phyloP scores from a whole-genome alignment of 768 basidiomycete species.

The Cubamyces lactineus region DNA sequence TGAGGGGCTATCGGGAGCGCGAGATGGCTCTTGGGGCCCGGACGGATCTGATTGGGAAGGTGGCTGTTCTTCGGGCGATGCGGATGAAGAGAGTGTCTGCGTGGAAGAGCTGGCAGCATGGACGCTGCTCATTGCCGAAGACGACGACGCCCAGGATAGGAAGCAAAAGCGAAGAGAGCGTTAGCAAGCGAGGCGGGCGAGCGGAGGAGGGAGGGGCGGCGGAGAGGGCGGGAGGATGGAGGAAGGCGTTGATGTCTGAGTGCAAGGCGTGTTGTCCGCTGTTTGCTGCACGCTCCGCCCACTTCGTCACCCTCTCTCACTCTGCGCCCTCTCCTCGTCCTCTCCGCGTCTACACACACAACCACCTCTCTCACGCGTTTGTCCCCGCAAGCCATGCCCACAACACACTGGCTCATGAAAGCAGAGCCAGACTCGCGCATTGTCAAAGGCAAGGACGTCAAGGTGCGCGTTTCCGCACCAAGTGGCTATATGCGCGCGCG shows the following conservation, averaged over 20 bases:
- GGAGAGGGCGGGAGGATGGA: constrained; percentile 20
- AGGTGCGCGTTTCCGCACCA: constrained; percentile 46
- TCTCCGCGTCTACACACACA: constrained; percentile 14
- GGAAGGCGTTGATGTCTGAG: constrained; percentile 31
- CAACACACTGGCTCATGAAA: constrained; percentile 72
- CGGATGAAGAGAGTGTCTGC: constrained; percentile 36
- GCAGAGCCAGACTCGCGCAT: constrained; percentile 85
- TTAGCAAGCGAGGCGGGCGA: constrained; percentile 9
- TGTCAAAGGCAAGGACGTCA: constrained; percentile 87
- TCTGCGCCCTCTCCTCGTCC: constrained; percentile 79
- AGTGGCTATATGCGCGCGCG: constrained; percentile 19
- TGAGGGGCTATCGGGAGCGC: constrained; percentile 17
- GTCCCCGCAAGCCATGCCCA: constrained; percentile 15
- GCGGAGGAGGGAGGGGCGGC: constrained; percentile 11
- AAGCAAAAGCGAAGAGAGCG: constrained; percentile 27
- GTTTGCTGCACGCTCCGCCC: constrained; percentile 32
- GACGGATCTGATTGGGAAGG: constrained; percentile 28
- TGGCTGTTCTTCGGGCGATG: constrained; percentile 38
- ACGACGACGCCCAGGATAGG: constrained; percentile 3
- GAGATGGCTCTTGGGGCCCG: constrained; percentile 18
- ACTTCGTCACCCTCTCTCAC: constrained; percentile 41
- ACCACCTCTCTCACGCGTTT: constrained; percentile 7
- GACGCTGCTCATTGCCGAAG: constrained; percentile 44
- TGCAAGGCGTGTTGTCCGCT: constrained; percentile 34
- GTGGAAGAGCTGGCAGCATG: constrained; percentile 39